Evolutionary conservation across 2,329 filamentous ascomycete genomes (phyloP).

Genomic region (Neofusicoccum laricinum): DNA sequence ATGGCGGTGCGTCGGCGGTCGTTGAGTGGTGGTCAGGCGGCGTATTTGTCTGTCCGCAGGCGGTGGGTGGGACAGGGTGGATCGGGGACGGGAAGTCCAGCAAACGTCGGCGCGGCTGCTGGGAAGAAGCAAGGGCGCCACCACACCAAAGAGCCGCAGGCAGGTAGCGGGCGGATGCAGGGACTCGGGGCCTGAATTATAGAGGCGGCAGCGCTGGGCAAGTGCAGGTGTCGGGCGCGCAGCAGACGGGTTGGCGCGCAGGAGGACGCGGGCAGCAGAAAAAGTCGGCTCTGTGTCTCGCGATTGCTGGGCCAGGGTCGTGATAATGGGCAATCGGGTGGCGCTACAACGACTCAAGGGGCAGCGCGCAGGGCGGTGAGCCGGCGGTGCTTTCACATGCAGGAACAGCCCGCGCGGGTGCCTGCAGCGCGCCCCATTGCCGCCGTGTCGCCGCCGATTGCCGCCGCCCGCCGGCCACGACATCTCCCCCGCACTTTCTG

Average conservation of each 20-base stretch:
- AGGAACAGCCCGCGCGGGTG: background rate
- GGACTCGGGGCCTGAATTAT: too few relatives aligned
- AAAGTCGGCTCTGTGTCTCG: conserved; percentile 5
- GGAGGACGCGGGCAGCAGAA: background rate
- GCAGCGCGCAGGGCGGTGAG: conserved; percentile 7
- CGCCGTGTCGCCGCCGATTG: background rate
- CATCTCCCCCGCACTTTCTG: background rate
- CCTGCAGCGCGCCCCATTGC: background rate
- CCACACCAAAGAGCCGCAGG: too few relatives aligned
- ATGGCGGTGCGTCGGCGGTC: background rate
- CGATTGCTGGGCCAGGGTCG: conserved; percentile 5
- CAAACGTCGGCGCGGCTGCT: too few relatives aligned
- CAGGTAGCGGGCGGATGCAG: too few relatives aligned
- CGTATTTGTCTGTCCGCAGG: too few relatives aligned
- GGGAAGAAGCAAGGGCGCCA: too few relatives aligned
- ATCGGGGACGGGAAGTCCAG: too few relatives aligned
- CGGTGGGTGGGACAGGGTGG: too few relatives aligned
- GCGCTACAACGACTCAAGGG: background rate
- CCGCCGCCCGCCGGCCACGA: background rate
- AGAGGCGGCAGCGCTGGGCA: too few relatives aligned
- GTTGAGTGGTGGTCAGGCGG: too few relatives aligned
- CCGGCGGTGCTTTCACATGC: conserved; percentile 9
- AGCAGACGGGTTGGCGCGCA: too few relatives aligned
- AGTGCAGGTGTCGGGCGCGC: too few relatives aligned
- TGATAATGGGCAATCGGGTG: conserved; percentile 10